A percentile compares a stretch with the other conserved stretches of the same genome.
Evolutionary conservation across 78 protist species (phyloP).

Genomic region (Pelomyxa schiedti): DNA sequence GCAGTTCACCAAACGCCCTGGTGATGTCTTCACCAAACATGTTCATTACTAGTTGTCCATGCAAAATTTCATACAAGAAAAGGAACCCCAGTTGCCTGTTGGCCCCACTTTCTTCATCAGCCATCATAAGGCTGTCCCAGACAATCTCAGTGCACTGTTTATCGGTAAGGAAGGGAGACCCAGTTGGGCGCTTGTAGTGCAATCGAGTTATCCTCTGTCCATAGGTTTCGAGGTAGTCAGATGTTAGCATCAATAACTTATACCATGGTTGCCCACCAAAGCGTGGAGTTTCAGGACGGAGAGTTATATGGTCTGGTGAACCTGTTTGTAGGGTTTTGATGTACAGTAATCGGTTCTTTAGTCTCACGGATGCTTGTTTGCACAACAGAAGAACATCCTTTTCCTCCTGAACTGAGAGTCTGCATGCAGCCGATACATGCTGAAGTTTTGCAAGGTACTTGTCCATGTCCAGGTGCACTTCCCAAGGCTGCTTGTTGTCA

Average conservation of each 20-base stretch:
- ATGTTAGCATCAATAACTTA: background rate
- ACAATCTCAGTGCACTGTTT: background rate
- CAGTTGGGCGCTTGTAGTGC: background rate
- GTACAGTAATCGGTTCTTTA: background rate
- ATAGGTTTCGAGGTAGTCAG: background rate
- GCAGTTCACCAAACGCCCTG: background rate
- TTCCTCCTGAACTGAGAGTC: constrained; percentile 4
- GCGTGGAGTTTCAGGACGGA: background rate
- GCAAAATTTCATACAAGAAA: constrained; percentile 23
- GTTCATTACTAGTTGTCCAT: background rate
- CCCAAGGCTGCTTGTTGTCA: background rate
- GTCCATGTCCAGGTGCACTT: background rate
- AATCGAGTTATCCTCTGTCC: background rate
- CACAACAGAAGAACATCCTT: background rate
- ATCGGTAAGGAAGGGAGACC: background rate
- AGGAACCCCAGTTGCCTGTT: constrained; percentile 24
- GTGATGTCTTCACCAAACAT: background rate
- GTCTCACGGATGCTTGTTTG: background rate
- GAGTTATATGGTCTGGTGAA: background rate
- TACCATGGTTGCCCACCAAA: constrained; percentile 14
- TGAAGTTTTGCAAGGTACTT: background rate
- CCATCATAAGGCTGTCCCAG: background rate
- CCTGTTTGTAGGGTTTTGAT: background rate
- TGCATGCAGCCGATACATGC: background rate
- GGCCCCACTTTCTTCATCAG: constrained; percentile 3